Percentiles rank a stretch among this genome's conserved stretches.
Conservation (phyloP, 2,329 filamentous ascomycete genomes). For the Catunica adiposa region DNA sequence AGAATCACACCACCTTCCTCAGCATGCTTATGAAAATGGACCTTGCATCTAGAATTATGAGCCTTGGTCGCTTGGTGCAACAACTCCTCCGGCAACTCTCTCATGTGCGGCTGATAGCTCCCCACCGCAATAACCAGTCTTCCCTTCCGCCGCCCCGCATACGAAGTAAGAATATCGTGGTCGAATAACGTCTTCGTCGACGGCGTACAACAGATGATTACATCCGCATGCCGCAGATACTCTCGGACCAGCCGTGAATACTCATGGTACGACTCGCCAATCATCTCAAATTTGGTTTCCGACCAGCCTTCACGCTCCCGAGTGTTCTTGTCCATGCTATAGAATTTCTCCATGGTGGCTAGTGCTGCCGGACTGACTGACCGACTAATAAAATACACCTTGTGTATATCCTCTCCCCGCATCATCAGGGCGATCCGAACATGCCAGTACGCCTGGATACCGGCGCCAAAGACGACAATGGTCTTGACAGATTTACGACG, state of each 20-base stretch:
- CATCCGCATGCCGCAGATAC: conserved; percentile 55
- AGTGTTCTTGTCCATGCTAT: conserved; percentile 25
- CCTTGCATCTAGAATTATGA: conserved; percentile 26
- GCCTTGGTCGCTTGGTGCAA: conserved; percentile 42
- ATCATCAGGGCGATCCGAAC: conserved; percentile 67
- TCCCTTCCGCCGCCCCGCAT: conserved; percentile 52
- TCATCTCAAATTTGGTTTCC: conserved; percentile 47
- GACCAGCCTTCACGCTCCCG: conserved; percentile 45
- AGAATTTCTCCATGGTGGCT: conserved; percentile 32
- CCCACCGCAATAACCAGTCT: conserved; percentile 58
- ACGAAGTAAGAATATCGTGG: conserved; percentile 50
- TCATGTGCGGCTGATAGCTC: conserved; percentile 55
- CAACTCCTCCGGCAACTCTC: conserved; percentile 65
- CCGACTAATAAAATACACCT: conserved; percentile 71
- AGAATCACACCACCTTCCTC: conserved; percentile 49
- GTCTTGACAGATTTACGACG: conserved; percentile 55
- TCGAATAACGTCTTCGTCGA: conserved; percentile 62
- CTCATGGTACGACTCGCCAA: conserved; percentile 56
- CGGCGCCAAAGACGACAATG: conserved; percentile 71
- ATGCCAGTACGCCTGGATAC: conserved; percentile 90
- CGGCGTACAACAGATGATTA: conserved; percentile 81
- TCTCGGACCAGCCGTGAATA: conserved; percentile 49
- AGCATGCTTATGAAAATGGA: conserved; percentile 52
- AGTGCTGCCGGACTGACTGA: conserved; percentile 43
- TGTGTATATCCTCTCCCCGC: conserved; percentile 51